These are phyloP conservation scores for Neurospora sp. DNA, from an alignment of 495 filamentous ascomycete species.

Conservation along the genomic window DNA sequence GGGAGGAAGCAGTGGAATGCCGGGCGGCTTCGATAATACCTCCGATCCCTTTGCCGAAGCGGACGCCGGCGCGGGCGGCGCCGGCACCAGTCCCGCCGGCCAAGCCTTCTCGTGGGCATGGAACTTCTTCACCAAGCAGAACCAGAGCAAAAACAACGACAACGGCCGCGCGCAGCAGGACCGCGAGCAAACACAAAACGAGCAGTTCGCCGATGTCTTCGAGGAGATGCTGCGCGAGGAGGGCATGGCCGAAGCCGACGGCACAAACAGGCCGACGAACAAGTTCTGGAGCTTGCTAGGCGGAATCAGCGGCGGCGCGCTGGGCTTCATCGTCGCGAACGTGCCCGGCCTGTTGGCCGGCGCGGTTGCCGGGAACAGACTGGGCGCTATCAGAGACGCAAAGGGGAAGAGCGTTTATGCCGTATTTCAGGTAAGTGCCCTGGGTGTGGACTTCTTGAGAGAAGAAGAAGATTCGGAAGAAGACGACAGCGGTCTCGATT, in stretches of 20 bases:
- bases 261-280: slow-evolving; percentile 44
- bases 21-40: slow-evolving; percentile 23
- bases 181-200: slow-evolving; percentile 41
- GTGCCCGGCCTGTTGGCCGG: slow-evolving; percentile 82
- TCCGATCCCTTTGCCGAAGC: slow-evolving; percentile 47
- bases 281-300: slow-evolving; percentile 84
- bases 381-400: slow-evolving; percentile 80
- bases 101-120: slow-evolving; percentile 37
- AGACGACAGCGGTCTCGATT: neutral
- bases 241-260: slow-evolving; percentile 58
- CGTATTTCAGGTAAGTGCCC: slow-evolving; percentile 53
- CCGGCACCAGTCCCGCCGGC: slow-evolving; percentile 21
- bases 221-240: slow-evolving; percentile 98
- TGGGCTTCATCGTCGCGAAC: slow-evolving; percentile 93
- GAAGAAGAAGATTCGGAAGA: neutral
- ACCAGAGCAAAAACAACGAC: slow-evolving; percentile 2
- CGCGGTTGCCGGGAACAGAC: slow-evolving; percentile 80
- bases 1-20: neutral
- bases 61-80: slow-evolving; percentile 47
- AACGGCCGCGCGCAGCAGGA: slow-evolving; percentile 7
- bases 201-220: slow-evolving; percentile 85
- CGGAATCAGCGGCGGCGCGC: slow-evolving; percentile 74
- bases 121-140: slow-evolving; percentile 37
- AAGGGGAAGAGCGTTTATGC: slow-evolving; percentile 92
- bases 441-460: slow-evolving; percentile 1